Evolutionary conservation across 768 basidiomycete genomes (phyloP).

Genomic region (Phaeotremella fagi): DNA sequence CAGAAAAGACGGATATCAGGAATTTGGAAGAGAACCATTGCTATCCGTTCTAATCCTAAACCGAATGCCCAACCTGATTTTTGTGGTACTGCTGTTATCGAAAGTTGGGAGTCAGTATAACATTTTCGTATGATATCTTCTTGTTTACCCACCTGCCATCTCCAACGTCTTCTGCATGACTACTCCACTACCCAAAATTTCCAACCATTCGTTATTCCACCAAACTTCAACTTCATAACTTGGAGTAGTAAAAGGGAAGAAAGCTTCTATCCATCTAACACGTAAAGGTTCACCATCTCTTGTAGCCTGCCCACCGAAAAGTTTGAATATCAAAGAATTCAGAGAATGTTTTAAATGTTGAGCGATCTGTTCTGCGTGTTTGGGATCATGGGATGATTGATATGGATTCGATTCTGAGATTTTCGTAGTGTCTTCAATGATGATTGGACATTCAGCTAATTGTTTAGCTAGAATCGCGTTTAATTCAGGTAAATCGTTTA

Average conservation of each 20-base stretch:
- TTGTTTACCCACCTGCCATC: slow-evolving; percentile 64
- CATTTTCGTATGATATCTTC: neutral
- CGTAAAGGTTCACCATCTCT: slow-evolving; percentile 65
- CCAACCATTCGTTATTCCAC: slow-evolving; percentile 93
- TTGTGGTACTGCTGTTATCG: slow-evolving; percentile 67
- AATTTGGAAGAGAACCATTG: slow-evolving; percentile 94
- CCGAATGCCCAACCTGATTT: slow-evolving; percentile 96
- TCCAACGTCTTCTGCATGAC: slow-evolving; percentile 83
- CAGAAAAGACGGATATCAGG: slow-evolving; percentile 98
- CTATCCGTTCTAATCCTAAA: slow-evolving; percentile 91
- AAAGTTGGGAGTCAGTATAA: slow-evolving; percentile 5
- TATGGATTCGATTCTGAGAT: slow-evolving; percentile 71
- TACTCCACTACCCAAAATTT: slow-evolving; percentile 90
- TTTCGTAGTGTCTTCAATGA: slow-evolving; percentile 80
- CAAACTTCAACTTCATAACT: slow-evolving; percentile 98
- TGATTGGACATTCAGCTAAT: slow-evolving; percentile 67
- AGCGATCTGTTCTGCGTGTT: slow-evolving; percentile 67
- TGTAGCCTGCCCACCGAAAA: slow-evolving; percentile 65
- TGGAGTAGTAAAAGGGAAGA: slow-evolving; percentile 95
- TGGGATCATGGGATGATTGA: slow-evolving; percentile 71
- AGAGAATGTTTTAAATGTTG: slow-evolving; percentile 82
- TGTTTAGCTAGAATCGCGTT: slow-evolving; percentile 61
- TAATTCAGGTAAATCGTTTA: slow-evolving; percentile 62
- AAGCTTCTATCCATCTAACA: slow-evolving; percentile 95
- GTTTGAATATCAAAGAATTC: slow-evolving; percentile 72